Percentiles rank a stretch among this genome's conserved stretches.
Conservation (phyloP, 257 asterid species). For the Leptodermis oblonga region DNA sequence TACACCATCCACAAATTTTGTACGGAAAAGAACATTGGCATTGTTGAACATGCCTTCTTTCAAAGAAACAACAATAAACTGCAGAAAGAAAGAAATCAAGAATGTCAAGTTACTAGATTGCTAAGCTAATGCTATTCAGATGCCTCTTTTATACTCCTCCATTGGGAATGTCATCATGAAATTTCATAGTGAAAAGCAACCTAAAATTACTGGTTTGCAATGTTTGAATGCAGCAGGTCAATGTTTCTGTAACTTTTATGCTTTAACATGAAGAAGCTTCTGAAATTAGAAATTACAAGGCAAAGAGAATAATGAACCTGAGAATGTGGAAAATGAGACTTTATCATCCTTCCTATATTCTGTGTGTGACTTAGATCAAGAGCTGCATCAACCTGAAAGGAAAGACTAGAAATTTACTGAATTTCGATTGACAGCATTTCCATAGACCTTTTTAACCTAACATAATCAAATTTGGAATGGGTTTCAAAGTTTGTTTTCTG, state of each 20-base stretch:
- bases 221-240: not conserved
- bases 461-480: not conserved
- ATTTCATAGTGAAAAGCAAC: not conserved
- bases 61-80: slow-evolving; percentile 91
- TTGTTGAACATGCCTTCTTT: slow-evolving; percentile 97
- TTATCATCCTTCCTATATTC: slow-evolving; percentile 98
- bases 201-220: not conserved
- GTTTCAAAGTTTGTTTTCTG: slow-evolving; percentile 1
- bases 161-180: not conserved
- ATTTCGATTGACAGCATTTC: not conserved
- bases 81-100: slow-evolving; percentile 27
- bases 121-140: not conserved
- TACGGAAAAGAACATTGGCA: slow-evolving; percentile 93
- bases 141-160: not conserved
- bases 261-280: slow-evolving; percentile 2
- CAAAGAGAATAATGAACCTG: slow-evolving; percentile 47
- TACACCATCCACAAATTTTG: slow-evolving; percentile 93
- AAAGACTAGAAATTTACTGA: slow-evolving; percentile 13
- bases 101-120: not conserved
- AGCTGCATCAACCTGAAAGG: slow-evolving; percentile 92
- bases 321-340: slow-evolving; percentile 93
- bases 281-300: slow-evolving; percentile 3
- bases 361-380: slow-evolving; percentile 98
- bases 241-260: not conserved
- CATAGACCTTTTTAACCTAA: slow-evolving; percentile 1